Percentiles rank a stretch among this genome's conserved stretches.
phyloP scores from a whole-genome alignment of 2,329 filamentous ascomycete genomes.

The Claviceps africana region DNA sequence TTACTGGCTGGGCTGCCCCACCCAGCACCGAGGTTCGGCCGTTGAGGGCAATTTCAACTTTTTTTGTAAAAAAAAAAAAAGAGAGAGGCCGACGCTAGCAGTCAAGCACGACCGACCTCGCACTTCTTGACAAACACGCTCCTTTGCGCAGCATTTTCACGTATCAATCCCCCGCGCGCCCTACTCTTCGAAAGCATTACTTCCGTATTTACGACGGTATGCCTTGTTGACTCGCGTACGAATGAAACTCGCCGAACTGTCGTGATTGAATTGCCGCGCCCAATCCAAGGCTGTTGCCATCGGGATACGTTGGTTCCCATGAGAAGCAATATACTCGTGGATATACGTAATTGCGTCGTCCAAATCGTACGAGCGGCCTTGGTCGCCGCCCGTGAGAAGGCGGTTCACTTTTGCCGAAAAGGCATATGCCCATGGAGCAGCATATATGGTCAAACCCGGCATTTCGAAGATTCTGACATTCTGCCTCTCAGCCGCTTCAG shows the following conservation, averaged over 20 bases:
- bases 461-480: neutral
- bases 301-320: neutral
- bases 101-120: too few species aligned
- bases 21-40: too few species aligned
- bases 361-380: neutral
- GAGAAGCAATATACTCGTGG: neutral
- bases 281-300: neutral
- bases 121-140: too few species aligned
- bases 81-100: neutral
- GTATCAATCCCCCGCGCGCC: neutral
- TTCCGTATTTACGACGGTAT: neutral
- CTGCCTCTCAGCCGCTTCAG: neutral
- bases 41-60: too few species aligned
- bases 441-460: neutral
- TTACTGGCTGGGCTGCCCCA: too few species aligned
- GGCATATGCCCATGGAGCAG: neutral
- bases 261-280: neutral
- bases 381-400: neutral
- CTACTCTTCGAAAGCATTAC: neutral
- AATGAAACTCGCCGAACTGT: neutral
- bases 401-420: neutral
- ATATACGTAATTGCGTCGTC: neutral
- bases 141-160: neutral
- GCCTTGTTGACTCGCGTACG: neutral
- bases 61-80: too few species aligned